Conservation (phyloP, 1,139 yeast genomes). For the Geotrichum cucujoidarum region DNA sequence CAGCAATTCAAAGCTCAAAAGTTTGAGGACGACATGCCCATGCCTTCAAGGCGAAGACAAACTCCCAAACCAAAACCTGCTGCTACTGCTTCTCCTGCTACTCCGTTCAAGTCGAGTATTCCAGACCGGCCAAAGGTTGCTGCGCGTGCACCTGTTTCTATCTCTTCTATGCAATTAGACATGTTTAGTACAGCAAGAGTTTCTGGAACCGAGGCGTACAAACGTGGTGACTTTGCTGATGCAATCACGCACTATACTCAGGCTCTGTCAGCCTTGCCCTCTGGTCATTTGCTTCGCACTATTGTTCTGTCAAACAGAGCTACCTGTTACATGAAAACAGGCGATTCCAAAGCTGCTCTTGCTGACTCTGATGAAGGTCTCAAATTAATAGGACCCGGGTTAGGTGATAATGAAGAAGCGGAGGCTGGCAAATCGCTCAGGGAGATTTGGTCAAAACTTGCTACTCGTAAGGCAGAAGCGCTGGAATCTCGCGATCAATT, state of each 20-base stretch:
- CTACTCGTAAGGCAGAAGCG: conserved; percentile 73
- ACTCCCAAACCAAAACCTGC: conserved; percentile 14
- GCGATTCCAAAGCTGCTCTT: conserved; percentile 64
- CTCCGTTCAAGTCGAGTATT: conserved; percentile 15
- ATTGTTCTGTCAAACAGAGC: conserved; percentile 75
- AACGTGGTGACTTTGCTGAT: conserved; percentile 72
- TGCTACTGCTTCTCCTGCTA: conserved; percentile 3
- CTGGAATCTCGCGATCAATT: conserved; percentile 72
- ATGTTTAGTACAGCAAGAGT: conserved; percentile 54
- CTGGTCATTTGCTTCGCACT: conserved; percentile 59
- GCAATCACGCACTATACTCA: conserved; percentile 60
- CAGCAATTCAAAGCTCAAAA: conserved; percentile 20
- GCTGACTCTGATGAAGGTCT: conserved; percentile 55
- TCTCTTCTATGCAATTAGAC: conserved; percentile 39
- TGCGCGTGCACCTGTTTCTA: conserved; percentile 28
- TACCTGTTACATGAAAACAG: conserved; percentile 61
- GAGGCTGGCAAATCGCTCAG: conserved; percentile 56
- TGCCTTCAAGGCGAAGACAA: conserved; percentile 27
- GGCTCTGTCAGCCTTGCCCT: conserved; percentile 61
- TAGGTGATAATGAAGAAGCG: conserved; percentile 38
- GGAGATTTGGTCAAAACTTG: conserved; percentile 69
- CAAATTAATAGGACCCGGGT: conserved; percentile 46
- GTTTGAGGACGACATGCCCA: conserved; percentile 28
- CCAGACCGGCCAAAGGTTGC: conserved; percentile 23
- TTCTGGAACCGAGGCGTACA: conserved; percentile 60